A percentile compares a stretch with the other conserved stretches of the same genome.
phyloP scores from a whole-genome alignment of 164 flowering plant species.

The Buxus sempervirens region DNA sequence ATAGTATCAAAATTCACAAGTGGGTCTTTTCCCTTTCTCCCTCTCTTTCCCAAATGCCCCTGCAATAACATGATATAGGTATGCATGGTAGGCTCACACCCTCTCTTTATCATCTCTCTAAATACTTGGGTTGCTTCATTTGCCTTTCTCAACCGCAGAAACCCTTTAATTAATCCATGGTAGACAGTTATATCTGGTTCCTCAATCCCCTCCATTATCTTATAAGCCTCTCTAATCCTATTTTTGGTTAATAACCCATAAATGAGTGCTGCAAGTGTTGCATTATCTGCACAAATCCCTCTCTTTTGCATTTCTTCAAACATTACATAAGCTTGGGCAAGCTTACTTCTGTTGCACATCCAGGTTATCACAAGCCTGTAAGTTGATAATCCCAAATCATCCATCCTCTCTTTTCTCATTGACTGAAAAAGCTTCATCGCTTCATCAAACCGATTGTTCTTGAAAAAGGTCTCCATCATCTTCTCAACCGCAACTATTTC shows the following conservation, averaged over 20 bases:
- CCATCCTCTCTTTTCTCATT: slow-evolving; percentile 40
- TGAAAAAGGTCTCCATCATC: slow-evolving; percentile 71
- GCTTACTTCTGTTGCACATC: slow-evolving; percentile 68
- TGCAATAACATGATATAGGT: slow-evolving; percentile 88
- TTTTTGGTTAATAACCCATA: slow-evolving; percentile 58
- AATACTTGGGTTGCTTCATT: slow-evolving; percentile 87
- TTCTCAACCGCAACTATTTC: slow-evolving; percentile 43
- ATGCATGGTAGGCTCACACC: slow-evolving; percentile 91
- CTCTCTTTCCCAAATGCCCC: slow-evolving; percentile 89
- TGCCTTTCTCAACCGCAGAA: slow-evolving; percentile 54
- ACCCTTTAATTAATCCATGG: slow-evolving; percentile 82
- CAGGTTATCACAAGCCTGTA: slow-evolving; percentile 65
- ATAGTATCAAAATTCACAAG: slow-evolving; percentile 75
- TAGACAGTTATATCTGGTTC: slow-evolving; percentile 55
- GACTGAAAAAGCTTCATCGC: slow-evolving; percentile 62
- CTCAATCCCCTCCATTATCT: slow-evolving; percentile 42
- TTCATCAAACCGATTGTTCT: slow-evolving; percentile 52
- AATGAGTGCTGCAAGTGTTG: slow-evolving; percentile 43
- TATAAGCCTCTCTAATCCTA: slow-evolving; percentile 57
- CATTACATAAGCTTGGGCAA: slow-evolving; percentile 41
- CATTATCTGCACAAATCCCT: slow-evolving; percentile 56
- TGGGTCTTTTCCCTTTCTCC: slow-evolving; percentile 75
- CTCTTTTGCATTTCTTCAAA: slow-evolving; percentile 69
- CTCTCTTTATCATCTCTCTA: slow-evolving; percentile 74
- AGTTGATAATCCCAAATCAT: slow-evolving; percentile 51